phyloP scores from a whole-genome alignment of 2,329 filamentous ascomycete genomes.

The Aspergillus terreus region DNA sequence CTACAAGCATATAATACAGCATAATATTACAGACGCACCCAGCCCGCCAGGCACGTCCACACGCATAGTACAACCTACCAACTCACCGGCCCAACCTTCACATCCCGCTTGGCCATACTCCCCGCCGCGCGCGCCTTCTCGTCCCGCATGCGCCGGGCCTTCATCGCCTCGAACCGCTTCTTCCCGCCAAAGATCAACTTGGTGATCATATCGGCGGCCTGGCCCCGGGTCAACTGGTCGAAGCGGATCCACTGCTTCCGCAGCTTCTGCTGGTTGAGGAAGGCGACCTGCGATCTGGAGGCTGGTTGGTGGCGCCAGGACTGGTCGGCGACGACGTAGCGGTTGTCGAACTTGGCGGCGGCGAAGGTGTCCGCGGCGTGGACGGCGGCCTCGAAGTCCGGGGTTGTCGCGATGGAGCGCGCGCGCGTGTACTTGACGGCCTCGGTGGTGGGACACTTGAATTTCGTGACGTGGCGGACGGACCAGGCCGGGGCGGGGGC shows the following conservation, averaged over 20 bases:
- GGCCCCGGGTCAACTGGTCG: conserved; percentile 67
- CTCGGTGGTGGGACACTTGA: conserved; percentile 20
- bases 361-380: conserved; percentile 83
- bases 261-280: conserved; percentile 39
- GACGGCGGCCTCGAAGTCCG: conserved; percentile 70
- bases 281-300: conserved; percentile 45
- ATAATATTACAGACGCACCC: too few species aligned
- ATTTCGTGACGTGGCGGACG: conserved; percentile 32
- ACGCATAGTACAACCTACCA: too few species aligned
- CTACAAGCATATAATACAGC: too few species aligned
- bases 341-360: conserved; percentile 59
- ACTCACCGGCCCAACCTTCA: conserved; percentile 47
- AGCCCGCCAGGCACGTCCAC: too few species aligned
- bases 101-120: conserved; percentile 19
- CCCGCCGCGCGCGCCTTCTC: conserved; percentile 7
- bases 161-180: conserved; percentile 53
- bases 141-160: conserved; percentile 11
- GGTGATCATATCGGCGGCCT: conserved; percentile 85
- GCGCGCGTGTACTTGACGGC: conserved; percentile 64
- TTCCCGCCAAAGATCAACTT: conserved; percentile 81
- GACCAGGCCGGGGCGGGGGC: conserved; percentile 20
- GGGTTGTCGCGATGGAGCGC: conserved; percentile 61
- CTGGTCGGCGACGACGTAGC: conserved; percentile 63
- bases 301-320: conserved; percentile 68
- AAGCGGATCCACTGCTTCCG: conserved; percentile 14